A percentile compares a stretch with the other conserved stretches of the same genome.
phyloP scores from a whole-genome alignment of 805 yeast genomes.

The Lipomyces kockii region DNA sequence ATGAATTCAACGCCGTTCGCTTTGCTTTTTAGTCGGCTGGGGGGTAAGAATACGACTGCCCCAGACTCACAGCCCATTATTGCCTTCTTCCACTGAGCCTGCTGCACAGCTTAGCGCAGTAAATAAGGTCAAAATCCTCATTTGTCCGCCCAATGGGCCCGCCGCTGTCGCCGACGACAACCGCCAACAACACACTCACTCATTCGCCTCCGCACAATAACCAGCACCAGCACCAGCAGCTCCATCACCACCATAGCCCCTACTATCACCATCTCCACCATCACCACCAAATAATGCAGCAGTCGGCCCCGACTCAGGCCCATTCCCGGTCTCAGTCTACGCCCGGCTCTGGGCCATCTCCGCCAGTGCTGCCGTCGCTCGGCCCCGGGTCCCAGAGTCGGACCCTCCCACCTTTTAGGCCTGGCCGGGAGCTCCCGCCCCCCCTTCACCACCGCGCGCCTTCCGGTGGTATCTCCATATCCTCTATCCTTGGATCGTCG shows the following conservation, averaged over 20 bases:
- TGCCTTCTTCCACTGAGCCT: neutral
- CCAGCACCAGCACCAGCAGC: neutral
- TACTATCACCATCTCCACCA: constrained; percentile 21
- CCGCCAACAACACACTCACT: neutral
- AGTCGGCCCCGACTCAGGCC: constrained; percentile 2
- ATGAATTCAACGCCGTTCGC: too few species aligned
- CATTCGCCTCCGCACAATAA: constrained; percentile 4
- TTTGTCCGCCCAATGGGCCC: constrained; percentile 3
- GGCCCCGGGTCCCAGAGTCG: constrained; percentile 15
- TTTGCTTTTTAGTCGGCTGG: too few species aligned
- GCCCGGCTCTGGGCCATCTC: constrained; percentile 4
- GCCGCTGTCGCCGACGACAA: constrained; percentile 10
- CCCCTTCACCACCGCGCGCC: constrained; percentile 15
- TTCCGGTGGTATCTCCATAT: constrained; percentile 31
- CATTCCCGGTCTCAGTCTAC: constrained; percentile 6
- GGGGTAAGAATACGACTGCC: neutral
- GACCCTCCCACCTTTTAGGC: constrained; percentile 21
- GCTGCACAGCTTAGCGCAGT: neutral
- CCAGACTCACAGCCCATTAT: neutral
- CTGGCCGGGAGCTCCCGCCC: constrained; percentile 18
- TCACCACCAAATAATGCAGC: constrained; percentile 5
- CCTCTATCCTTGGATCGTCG: constrained; percentile 30
- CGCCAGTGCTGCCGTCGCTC: constrained; percentile 27
- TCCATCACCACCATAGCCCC: constrained; percentile 18
- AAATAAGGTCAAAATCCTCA: neutral